Evolutionary conservation across 352 stramenopile species (phyloP).

Genomic region (Phytophthora ramorum): DNA sequence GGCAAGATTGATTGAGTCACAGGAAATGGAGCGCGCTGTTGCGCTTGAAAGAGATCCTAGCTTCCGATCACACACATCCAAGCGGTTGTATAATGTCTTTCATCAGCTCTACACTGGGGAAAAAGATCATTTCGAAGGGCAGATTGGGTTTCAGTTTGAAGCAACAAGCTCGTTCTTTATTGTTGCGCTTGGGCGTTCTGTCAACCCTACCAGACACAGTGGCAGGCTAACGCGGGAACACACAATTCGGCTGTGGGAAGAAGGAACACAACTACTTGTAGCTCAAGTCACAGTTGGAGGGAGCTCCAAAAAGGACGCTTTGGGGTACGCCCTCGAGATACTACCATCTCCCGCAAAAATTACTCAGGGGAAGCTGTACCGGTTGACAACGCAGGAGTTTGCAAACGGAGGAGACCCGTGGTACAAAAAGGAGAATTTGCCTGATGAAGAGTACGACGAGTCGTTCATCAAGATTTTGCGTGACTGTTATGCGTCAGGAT

Average conservation of each 20-base stretch:
- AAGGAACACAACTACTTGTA: slow-evolving; percentile 73
- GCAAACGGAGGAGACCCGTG: slow-evolving; percentile 87
- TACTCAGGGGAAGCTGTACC: slow-evolving; percentile 87
- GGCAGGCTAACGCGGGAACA: slow-evolving; percentile 76
- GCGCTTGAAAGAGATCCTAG: slow-evolving; percentile 55
- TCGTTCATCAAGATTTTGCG: slow-evolving; percentile 89
- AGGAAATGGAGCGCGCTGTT: slow-evolving; percentile 69
- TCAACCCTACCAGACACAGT: slow-evolving; percentile 72
- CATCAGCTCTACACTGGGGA: slow-evolving; percentile 89
- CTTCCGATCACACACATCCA: slow-evolving; percentile 58
- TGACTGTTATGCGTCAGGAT: slow-evolving; percentile 88
- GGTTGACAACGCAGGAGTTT: slow-evolving; percentile 88
- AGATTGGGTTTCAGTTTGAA: slow-evolving; percentile 92
- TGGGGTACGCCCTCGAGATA: slow-evolving; percentile 82
- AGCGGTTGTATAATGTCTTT: slow-evolving; percentile 89
- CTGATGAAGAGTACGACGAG: slow-evolving; percentile 86
- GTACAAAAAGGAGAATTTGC: slow-evolving; percentile 91
- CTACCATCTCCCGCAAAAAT: slow-evolving; percentile 62
- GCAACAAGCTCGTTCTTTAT: slow-evolving; percentile 83
- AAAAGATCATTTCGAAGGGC: slow-evolving; percentile 91
- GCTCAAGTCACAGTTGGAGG: slow-evolving; percentile 69
- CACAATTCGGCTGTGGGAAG: slow-evolving; percentile 85
- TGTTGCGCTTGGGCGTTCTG: slow-evolving; percentile 80
- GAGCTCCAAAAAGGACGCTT: slow-evolving; percentile 67
- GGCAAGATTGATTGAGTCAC: slow-evolving; percentile 63